Evolutionary conservation across 2,329 filamentous ascomycete species (phyloP).

Genomic region (Hymenoscyphus fructigenus): DNA sequence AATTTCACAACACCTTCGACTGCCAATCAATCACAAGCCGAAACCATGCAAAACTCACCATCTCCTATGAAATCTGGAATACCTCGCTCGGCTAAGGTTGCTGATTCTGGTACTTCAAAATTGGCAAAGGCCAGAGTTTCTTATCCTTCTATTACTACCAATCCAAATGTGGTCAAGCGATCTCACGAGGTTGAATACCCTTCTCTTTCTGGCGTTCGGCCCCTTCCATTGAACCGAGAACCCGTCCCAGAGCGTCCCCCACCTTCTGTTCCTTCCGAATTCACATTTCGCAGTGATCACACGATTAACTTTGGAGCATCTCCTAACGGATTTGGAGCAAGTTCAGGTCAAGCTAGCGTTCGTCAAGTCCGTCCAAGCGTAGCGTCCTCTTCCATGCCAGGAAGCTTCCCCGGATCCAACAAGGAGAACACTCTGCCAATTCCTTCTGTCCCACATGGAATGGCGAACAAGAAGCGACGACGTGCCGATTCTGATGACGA

Average conservation of each 20-base stretch:
- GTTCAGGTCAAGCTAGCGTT: slow-evolving; percentile 58
- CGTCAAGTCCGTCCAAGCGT: slow-evolving; percentile 58
- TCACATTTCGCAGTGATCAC: slow-evolving; percentile 65
- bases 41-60: slow-evolving; percentile 50
- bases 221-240: slow-evolving; percentile 27
- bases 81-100: slow-evolving; percentile 43
- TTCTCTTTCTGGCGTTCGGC: slow-evolving; percentile 30
- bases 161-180: slow-evolving; percentile 14
- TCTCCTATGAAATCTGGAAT: slow-evolving; percentile 54
- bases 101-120: slow-evolving; percentile 32
- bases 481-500: slow-evolving; percentile 58
- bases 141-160: slow-evolving; percentile 54
- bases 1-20: slow-evolving; percentile 77
- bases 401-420: slow-evolving; percentile 54
- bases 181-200: slow-evolving; percentile 31
- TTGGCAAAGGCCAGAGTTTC: slow-evolving; percentile 39
- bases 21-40: slow-evolving; percentile 43
- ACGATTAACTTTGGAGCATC: slow-evolving; percentile 57
- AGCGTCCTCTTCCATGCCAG: slow-evolving; percentile 50
- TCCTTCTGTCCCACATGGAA: slow-evolving; percentile 57
- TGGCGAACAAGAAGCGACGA: slow-evolving; percentile 65
- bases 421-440: slow-evolving; percentile 52
- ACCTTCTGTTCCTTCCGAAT: slow-evolving; percentile 53
- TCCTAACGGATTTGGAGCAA: slow-evolving; percentile 53
- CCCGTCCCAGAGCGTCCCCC: slow-evolving; percentile 20